Conservation (phyloP, 345 rosid genomes). For the Cardamine resedifolia region DNA sequence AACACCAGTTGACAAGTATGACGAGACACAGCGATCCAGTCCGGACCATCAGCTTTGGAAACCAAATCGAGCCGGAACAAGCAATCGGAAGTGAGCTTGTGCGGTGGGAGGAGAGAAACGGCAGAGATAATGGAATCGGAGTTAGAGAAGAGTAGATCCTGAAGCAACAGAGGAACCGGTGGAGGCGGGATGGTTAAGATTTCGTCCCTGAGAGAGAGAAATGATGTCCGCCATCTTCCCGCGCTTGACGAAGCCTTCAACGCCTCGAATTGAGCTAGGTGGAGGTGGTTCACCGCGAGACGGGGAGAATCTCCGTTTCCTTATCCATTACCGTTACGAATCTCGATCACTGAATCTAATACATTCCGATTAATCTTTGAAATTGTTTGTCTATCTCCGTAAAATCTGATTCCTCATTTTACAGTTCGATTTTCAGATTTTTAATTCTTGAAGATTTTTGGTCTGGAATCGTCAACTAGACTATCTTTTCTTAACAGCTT, state of each 20-base stretch:
- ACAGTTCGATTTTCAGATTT: no score
- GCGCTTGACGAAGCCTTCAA: slow-evolving; percentile 45
- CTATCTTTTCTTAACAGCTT: no score
- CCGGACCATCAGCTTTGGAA: slow-evolving; percentile 44
- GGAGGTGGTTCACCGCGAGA: no score
- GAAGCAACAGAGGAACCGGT: slow-evolving; percentile 54
- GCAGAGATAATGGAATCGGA: slow-evolving; percentile 54
- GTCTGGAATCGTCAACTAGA: no score
- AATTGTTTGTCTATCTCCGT: no score
- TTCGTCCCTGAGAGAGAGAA: slow-evolving; percentile 83
- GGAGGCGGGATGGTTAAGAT: slow-evolving; percentile 53
- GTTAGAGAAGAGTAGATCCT: slow-evolving; percentile 64
- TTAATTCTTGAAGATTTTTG: no score
- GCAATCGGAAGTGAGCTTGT: slow-evolving; percentile 77
- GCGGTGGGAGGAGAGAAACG: slow-evolving; percentile 66
- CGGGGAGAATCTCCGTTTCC: no score
- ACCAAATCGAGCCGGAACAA: slow-evolving; percentile 68
- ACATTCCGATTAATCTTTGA: no score
- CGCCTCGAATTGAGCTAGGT: no score
- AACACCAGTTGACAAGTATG: slow-evolving; percentile 62
- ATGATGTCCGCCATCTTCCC: slow-evolving; percentile 75
- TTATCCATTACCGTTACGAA: no score
- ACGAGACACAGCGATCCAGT: slow-evolving; percentile 39
- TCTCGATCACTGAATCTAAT: no score
- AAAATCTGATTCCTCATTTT: no score